Conservation (phyloP, 2,329 filamentous ascomycete species). For the Dendrostoma leiphaemia region DNA sequence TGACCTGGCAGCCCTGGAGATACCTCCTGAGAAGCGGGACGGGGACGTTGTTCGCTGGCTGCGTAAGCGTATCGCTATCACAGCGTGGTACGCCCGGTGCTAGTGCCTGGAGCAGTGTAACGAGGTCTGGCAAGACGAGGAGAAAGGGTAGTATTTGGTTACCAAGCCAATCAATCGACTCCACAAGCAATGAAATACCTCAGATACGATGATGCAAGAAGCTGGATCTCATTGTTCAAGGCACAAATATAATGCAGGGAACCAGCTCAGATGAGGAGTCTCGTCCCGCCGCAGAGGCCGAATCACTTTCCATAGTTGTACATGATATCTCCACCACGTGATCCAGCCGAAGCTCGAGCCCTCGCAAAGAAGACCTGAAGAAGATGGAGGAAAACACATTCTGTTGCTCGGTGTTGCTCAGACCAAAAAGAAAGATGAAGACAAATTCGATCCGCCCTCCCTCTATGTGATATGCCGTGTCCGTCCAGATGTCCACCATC, state of each 20-base stretch:
- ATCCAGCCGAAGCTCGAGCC: not conserved
- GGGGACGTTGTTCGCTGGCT: too few relatives aligned
- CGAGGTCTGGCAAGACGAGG: not conserved
- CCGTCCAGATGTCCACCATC: not conserved
- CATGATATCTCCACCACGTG: not conserved
- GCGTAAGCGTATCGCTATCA: constrained; percentile 4
- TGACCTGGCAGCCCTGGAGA: too few relatives aligned
- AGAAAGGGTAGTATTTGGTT: not conserved
- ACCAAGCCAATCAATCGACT: too few relatives aligned
- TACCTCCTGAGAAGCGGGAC: too few relatives aligned
- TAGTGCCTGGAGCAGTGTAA: too few relatives aligned
- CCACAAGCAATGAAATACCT: not conserved
- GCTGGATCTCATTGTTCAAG: not conserved
- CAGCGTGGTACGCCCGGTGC: too few relatives aligned
- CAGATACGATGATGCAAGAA: not conserved
- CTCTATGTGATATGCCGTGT: not conserved
- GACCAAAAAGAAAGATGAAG: not conserved
- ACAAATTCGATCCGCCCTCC: not conserved
- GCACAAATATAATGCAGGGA: not conserved
- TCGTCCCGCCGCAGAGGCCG: not conserved
- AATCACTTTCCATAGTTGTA: not conserved
- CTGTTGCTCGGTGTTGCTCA: not conserved
- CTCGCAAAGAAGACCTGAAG: not conserved
- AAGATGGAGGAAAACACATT: not conserved
- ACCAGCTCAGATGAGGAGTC: not conserved